Evolutionary conservation across 805 yeast genomes (phyloP).

Genomic region (Ogataea sp.): DNA sequence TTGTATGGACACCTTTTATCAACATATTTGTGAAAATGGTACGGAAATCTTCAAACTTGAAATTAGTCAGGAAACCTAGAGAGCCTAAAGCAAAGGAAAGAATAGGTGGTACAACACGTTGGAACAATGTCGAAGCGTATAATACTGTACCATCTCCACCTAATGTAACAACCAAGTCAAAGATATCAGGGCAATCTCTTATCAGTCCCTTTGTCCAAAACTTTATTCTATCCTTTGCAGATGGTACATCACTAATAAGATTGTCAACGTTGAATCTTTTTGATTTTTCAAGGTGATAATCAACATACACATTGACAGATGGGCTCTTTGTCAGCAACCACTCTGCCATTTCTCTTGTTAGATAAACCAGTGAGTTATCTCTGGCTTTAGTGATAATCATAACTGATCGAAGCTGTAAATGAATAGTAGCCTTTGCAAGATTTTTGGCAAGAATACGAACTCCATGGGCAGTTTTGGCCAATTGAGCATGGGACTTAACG

Average conservation of each 20-base stretch:
- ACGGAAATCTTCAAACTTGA: slow-evolving; percentile 67
- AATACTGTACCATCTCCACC: slow-evolving; percentile 98
- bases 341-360: slow-evolving; percentile 73
- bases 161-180: slow-evolving; percentile 76
- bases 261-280: slow-evolving; percentile 55
- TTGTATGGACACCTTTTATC: slow-evolving; percentile 65
- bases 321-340: slow-evolving; percentile 48
- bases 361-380: slow-evolving; percentile 66
- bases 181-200: slow-evolving; percentile 32
- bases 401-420: slow-evolving; percentile 59
- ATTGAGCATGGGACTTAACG: slow-evolving; percentile 62
- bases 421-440: slow-evolving; percentile 61
- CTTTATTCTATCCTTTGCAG: slow-evolving; percentile 37
- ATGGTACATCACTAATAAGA: slow-evolving; percentile 38
- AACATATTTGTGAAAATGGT: slow-evolving; percentile 49
- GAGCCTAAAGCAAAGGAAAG: slow-evolving; percentile 86
- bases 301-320: slow-evolving; percentile 52
- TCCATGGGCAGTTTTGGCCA: slow-evolving; percentile 76
- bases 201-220: slow-evolving; percentile 68
- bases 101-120: slow-evolving; percentile 83
- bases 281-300: slow-evolving; percentile 53
- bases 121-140: slow-evolving; percentile 81
- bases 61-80: slow-evolving; percentile 85
- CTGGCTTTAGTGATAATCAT: slow-evolving; percentile 87
- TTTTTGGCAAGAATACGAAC: slow-evolving; percentile 70